Percentiles rank a stretch among this genome's conserved stretches.
Evolutionary conservation across 2,329 filamentous ascomycete genomes (phyloP).

Genomic region (Penicillium digitatum): DNA sequence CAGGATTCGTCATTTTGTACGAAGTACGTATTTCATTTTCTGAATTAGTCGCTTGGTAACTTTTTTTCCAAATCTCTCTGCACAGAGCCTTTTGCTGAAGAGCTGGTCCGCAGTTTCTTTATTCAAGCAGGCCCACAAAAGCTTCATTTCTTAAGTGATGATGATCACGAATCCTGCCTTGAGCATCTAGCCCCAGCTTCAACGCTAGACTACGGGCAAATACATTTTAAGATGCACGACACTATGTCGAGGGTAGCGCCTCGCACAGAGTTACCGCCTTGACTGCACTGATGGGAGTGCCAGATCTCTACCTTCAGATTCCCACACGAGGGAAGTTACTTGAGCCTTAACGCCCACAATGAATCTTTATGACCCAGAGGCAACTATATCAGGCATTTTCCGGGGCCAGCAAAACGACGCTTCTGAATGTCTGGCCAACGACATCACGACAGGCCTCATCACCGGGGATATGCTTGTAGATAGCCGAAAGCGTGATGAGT

Average conservation of each 20-base stretch:
- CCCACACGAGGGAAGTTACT: too few relatives aligned
- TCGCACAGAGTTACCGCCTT: not conserved
- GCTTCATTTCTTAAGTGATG: not conserved
- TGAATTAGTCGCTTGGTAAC: too few relatives aligned
- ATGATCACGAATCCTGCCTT: not conserved
- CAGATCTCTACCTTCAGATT: not conserved
- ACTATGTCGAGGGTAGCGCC: not conserved
- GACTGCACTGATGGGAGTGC: not conserved
- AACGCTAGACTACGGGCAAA: not conserved
- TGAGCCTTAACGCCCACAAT: too few relatives aligned
- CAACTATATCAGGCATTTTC: slow-evolving; percentile 60
- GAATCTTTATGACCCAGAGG: not conserved
- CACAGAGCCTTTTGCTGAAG: too few relatives aligned
- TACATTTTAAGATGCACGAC: not conserved
- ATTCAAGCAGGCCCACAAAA: not conserved
- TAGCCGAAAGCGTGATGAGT: slow-evolving; percentile 56
- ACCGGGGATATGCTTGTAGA: slow-evolving; percentile 77
- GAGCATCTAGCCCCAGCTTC: not conserved
- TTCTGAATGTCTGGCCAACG: slow-evolving; percentile 78
- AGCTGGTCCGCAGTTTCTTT: not conserved
- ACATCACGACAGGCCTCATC: slow-evolving; percentile 79
- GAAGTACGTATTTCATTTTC: too few relatives aligned
- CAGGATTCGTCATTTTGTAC: too few relatives aligned
- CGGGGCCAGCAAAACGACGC: slow-evolving; percentile 83
- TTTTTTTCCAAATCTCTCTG: too few relatives aligned